These are phyloP conservation scores for Aspergillus aculeatinus DNA, from an alignment of 2,329 filamentous ascomycete species.

Conservation along the genomic window DNA sequence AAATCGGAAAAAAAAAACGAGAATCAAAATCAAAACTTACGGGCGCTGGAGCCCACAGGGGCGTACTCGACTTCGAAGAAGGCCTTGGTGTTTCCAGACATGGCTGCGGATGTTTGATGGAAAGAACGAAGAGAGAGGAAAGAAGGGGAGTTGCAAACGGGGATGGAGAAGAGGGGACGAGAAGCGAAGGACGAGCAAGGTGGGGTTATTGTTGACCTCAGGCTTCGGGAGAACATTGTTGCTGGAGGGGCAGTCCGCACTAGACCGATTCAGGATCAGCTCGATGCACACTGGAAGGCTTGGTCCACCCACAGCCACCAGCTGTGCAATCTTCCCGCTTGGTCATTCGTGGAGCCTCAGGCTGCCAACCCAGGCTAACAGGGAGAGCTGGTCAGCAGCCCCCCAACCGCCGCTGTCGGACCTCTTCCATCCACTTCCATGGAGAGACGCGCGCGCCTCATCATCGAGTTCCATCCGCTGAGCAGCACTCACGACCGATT, in stretches of 20 bases:
- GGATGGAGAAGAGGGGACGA: conserved; percentile 35
- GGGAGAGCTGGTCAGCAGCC: background rate
- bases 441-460: background rate
- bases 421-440: background rate
- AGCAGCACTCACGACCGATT: background rate
- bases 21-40: conserved; percentile 26
- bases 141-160: conserved; percentile 30
- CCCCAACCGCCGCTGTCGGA: background rate
- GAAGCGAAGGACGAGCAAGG: conserved; percentile 43
- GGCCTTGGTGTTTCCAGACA: conserved; percentile 64
- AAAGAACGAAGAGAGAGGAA: conserved; percentile 52
- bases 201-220: conserved; percentile 45
- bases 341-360: background rate
- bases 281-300: conserved; percentile 2
- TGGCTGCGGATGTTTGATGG: conserved; percentile 67
- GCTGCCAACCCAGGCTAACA: background rate
- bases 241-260: conserved; percentile 34
- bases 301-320: conserved; percentile 18
- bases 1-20: conserved; percentile 7
- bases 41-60: conserved; percentile 33
- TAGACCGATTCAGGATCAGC: conserved; percentile 23
- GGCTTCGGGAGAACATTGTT: conserved; percentile 44
- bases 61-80: conserved; percentile 72
- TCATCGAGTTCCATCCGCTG: background rate
- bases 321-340: conserved; percentile 13